A percentile compares a stretch with the other conserved stretches of the same genome.
Conservation (phyloP, 1,284 basidiomycete species). For the Ganoderma lingzhi region DNA sequence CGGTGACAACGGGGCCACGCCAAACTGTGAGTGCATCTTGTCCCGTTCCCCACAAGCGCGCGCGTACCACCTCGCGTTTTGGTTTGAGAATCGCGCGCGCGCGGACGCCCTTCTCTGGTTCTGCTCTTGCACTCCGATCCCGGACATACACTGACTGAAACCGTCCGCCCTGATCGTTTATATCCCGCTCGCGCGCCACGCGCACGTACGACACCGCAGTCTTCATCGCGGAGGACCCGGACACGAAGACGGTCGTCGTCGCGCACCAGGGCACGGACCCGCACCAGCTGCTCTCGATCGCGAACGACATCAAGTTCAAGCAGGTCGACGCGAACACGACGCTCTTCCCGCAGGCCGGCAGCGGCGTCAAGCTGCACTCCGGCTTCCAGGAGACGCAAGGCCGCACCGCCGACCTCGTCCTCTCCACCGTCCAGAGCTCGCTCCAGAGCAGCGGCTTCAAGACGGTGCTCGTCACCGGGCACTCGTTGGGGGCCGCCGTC, state of each 20-base stretch:
- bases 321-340: slow-evolving; percentile 48
- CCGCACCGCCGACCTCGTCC: slow-evolving; percentile 50
- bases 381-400: slow-evolving; percentile 57
- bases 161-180: not conserved
- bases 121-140: not conserved
- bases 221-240: slow-evolving; percentile 52
- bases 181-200: not conserved
- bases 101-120: not conserved
- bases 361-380: slow-evolving; percentile 46
- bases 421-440: slow-evolving; percentile 48
- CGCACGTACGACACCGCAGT: slow-evolving; percentile 22
- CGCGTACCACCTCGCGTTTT: not conserved
- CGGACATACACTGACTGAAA: slow-evolving; percentile 4
- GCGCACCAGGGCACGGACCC: slow-evolving; percentile 57
- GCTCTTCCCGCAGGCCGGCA: slow-evolving; percentile 46
- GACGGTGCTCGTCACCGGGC: slow-evolving; percentile 50
- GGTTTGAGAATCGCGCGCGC: not conserved
- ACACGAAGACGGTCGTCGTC: slow-evolving; percentile 50
- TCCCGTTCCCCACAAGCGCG: not conserved
- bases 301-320: slow-evolving; percentile 51
- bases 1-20: slow-evolving; percentile 53
- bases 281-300: slow-evolving; percentile 49
- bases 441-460: slow-evolving; percentile 45
- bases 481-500: slow-evolving; percentile 50
- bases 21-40: slow-evolving; percentile 25